phyloP scores from a whole-genome alignment of 1,284 basidiomycete species.

The Melampsora larici-populina region DNA sequence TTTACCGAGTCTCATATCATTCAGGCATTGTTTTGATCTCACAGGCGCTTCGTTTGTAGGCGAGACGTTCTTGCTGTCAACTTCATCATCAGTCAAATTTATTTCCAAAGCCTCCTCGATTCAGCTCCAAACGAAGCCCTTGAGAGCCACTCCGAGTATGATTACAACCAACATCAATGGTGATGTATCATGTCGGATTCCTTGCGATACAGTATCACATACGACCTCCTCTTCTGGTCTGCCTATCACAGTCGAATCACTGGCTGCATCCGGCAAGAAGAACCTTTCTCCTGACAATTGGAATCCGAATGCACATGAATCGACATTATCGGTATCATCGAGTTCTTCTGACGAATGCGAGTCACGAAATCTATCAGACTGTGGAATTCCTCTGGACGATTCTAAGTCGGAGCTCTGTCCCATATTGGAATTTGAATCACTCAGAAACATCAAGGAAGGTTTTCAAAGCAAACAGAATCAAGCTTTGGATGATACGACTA shows the following conservation, averaged over 20 bases:
- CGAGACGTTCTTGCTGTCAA: neutral
- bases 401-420: neutral
- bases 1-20: too few species aligned
- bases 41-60: neutral
- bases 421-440: neutral
- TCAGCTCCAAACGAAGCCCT: neutral
- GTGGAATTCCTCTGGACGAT: neutral
- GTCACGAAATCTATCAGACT: neutral
- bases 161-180: neutral
- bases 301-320: neutral
- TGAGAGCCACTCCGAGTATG: neutral
- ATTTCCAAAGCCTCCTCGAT: neutral
- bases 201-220: neutral
- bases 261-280: neutral
- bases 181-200: neutral
- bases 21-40: neutral
- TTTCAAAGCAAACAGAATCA: neutral
- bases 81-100: neutral
- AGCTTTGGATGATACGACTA: neutral
- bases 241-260: too few species aligned
- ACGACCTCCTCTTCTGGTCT: neutral
- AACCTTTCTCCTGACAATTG: neutral
- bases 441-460: neutral
- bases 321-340: neutral
- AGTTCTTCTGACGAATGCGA: neutral